These are phyloP conservation scores for Monosporascus sp. DNA, from an alignment of 2,329 filamentous ascomycete genomes.

Conservation along the genomic window DNA sequence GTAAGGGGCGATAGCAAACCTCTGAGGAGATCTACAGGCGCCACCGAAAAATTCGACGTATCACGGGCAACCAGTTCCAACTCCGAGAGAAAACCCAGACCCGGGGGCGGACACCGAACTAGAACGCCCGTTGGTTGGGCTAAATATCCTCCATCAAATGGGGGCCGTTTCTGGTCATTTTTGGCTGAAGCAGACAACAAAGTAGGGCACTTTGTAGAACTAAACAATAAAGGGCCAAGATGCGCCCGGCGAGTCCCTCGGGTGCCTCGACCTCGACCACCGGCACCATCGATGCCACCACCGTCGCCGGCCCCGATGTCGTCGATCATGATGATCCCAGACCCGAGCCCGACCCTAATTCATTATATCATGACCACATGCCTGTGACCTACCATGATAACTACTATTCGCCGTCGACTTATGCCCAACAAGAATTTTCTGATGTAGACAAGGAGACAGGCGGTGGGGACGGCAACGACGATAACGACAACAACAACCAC, in stretches of 20 bases:
- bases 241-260: background rate
- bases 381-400: background rate
- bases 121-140: constrained; percentile 9
- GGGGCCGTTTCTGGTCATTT: background rate
- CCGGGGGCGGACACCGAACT: background rate
- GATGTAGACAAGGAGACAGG: background rate
- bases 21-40: background rate
- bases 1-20: too few relatives aligned
- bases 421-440: background rate
- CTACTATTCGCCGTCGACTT: background rate
- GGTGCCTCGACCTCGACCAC: background rate
- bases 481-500: constrained; percentile 2
- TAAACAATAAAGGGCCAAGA: background rate
- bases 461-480: background rate
- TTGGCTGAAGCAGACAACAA: background rate
- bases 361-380: background rate
- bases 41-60: too few relatives aligned
- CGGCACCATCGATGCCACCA: background rate
- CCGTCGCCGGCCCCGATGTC: background rate
- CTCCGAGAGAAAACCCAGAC: background rate
- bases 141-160: constrained; percentile 1
- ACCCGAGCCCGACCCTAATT: background rate
- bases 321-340: background rate
- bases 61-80: background rate
- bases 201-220: background rate